phyloP scores from a whole-genome alignment of 208 protist genomes.

The Acanthamoeba triangularis region DNA sequence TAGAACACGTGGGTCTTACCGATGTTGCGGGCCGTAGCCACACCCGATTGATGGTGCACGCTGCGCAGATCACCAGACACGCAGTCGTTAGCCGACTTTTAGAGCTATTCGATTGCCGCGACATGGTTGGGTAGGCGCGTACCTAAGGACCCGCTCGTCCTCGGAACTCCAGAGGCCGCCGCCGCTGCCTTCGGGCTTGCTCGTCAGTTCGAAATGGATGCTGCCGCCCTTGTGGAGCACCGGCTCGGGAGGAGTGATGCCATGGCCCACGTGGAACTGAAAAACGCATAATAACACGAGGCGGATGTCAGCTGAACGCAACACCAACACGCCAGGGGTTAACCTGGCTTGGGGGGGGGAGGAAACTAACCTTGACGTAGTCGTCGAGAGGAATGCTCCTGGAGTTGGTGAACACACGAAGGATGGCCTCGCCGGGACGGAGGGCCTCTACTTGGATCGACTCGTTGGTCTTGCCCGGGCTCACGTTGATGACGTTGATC shows the following conservation, averaged over 20 bases:
- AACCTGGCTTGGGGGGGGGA: not conserved
- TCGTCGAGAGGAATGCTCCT: slow-evolving; percentile 44
- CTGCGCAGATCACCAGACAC: not conserved
- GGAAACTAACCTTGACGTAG: slow-evolving; percentile 59
- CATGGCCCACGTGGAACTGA: slow-evolving; percentile 71
- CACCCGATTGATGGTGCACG: slow-evolving; percentile 46
- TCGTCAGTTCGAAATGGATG: slow-evolving; percentile 19
- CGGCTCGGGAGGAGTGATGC: slow-evolving; percentile 31
- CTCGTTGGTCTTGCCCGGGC: slow-evolving; percentile 20
- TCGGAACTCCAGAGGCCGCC: slow-evolving; percentile 59
- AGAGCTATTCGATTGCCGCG: no score
- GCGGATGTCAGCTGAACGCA: not conserved
- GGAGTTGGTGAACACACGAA: slow-evolving; percentile 69
- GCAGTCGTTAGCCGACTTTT: no score
- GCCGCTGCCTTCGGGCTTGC: not conserved
- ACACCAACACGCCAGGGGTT: not conserved
- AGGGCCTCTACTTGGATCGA: slow-evolving; percentile 40
- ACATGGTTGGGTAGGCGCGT: not conserved
- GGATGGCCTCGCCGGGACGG: slow-evolving; percentile 73
- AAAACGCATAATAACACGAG: not conserved
- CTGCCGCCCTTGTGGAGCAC: slow-evolving; percentile 62
- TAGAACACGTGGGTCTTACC: slow-evolving; percentile 48
- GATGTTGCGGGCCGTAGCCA: not conserved
- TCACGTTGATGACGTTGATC: slow-evolving; percentile 55
- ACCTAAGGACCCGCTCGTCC: slow-evolving; percentile 54